These are phyloP conservation scores for Phytophthora palmivora DNA, from an alignment of 352 stramenopile genomes.

Conservation along the genomic window DNA sequence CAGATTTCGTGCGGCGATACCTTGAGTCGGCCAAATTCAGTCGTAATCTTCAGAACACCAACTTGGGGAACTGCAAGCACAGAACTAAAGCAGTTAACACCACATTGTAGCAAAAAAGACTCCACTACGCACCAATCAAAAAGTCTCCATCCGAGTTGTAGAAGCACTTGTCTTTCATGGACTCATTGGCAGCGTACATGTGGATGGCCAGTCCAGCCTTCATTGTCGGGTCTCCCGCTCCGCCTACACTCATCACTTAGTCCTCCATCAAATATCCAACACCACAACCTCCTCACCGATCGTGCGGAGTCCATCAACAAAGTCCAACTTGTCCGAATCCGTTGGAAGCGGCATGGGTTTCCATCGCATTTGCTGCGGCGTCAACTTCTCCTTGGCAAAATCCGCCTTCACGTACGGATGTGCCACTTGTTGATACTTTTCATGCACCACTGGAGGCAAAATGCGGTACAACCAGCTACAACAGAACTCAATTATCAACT, in stretches of 20 bases:
- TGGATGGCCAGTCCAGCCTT: conserved; percentile 95
- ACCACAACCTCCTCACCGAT: conserved; percentile 47
- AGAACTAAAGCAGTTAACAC: neutral
- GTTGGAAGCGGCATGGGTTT: conserved; percentile 80
- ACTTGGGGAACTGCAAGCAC: conserved; percentile 87
- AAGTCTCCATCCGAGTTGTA: conserved; percentile 98
- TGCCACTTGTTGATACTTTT: conserved; percentile 61
- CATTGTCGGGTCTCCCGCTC: conserved; percentile 87
- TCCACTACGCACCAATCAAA: conserved; percentile 78
- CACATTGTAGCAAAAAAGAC: neutral
- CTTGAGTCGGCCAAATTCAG: conserved; percentile 92
- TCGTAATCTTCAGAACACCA: conserved; percentile 91
- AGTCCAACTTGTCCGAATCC: conserved; percentile 72
- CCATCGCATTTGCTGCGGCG: conserved; percentile 94
- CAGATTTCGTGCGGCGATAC: conserved; percentile 93
- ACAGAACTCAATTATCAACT: conserved; percentile 1
- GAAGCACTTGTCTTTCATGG: conserved; percentile 92
- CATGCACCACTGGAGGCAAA: conserved; percentile 85
- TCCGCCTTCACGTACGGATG: conserved; percentile 72
- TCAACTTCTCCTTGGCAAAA: conserved; percentile 73
- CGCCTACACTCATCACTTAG: conserved; percentile 30
- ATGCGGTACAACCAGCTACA: conserved; percentile 95
- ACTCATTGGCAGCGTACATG: conserved; percentile 92
- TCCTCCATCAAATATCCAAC: neutral
- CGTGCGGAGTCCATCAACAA: conserved; percentile 90